A percentile compares a stretch with the other conserved stretches of the same genome.
phyloP scores from a whole-genome alignment of 129 eudicot species.

The Daucus carota region DNA sequence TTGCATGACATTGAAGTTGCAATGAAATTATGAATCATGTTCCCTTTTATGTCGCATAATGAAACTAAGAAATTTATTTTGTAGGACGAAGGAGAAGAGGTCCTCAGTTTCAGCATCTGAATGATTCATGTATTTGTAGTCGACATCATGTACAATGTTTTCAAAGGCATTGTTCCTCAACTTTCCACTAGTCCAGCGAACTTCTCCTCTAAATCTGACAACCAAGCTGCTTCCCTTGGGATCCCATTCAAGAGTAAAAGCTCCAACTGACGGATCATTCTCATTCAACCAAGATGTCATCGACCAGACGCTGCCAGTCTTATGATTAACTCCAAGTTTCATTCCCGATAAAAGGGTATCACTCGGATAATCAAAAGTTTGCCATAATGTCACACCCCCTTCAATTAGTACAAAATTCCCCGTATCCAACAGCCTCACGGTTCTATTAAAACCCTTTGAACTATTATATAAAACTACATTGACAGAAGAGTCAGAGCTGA shows the following conservation, averaged over 20 bases:
- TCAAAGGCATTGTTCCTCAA: slow-evolving; percentile 6
- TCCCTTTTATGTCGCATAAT: too few species aligned
- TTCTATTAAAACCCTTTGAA: background rate
- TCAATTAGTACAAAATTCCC: slow-evolving; percentile 24
- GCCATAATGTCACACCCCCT: slow-evolving; percentile 22
- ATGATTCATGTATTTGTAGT: slow-evolving; percentile 16
- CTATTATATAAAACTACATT: background rate
- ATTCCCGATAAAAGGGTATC: slow-evolving; percentile 26
- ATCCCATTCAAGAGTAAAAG: slow-evolving; percentile 18
- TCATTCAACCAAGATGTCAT: slow-evolving; percentile 24
- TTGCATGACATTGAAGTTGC: too few species aligned
- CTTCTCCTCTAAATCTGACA: slow-evolving; percentile 16
- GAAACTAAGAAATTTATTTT: too few species aligned
- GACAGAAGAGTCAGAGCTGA: background rate
- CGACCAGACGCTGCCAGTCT: slow-evolving; percentile 15
- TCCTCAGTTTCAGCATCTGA: slow-evolving; percentile 12
- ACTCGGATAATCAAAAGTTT: slow-evolving; percentile 26
- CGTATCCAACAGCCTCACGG: slow-evolving; percentile 8
- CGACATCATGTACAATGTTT: background rate
- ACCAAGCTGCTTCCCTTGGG: slow-evolving; percentile 6
- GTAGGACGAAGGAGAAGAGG: too few species aligned
- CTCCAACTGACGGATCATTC: slow-evolving; percentile 4
- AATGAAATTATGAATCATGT: too few species aligned
- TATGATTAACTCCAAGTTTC: slow-evolving; percentile 25
- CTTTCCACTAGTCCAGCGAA: slow-evolving; percentile 22